Base-by-base conservation (phyloP, 78 protist species). In the Acrasis kona region DNA sequence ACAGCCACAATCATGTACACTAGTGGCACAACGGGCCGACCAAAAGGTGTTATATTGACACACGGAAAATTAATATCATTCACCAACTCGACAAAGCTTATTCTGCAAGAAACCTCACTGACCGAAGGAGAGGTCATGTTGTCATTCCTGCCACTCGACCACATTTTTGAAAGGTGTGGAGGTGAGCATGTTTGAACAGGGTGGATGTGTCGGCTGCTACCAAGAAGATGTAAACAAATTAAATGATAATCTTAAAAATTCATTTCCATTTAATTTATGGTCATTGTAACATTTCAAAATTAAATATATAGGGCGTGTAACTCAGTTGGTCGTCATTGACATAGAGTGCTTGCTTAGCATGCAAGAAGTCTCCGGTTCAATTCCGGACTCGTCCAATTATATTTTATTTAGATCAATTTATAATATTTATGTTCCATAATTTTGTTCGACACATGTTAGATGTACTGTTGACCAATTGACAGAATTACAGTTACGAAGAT, bases 221-320 rank as follows among this genome's bases (percentile, higher is more conserved):
- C 31, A 38, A 35, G 84, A 78, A 2, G 70, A 80, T 38, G 12
- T 65, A 3, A 36, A 36, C 12, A 5, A 12, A 39, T 19, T 86
- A 35, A 4, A 87, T 42, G 86, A 82, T 31, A 97, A 96, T 75
- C 58, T 92, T 5, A 32, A 10, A 38, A 75, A 58, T 2, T 86
- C 89, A 38, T 79, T 77, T 19, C 99, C 99, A 7, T 91, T 97
- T 8, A 32, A 87, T 76, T 84, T 96, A 74, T 35, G 40, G 31
- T 75, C 85, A 10, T 97, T 95, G 10, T n/a, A n/a, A n/a, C n/a
- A n/a, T n/a, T n/a, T n/a, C n/a, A n/a, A n/a, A n/a, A n/a, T n/a
- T n/a, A n/a, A n/a, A n/a, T n/a, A n/a, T n/a, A n/a, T n/a, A n/a
- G n/a, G n/a, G n/a, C n/a, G n/a, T n/a, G n/a, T n/a, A n/a, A n/a